Evolutionary conservation across 768 basidiomycete genomes (phyloP).

Genomic region (Termitomyces sp.): DNA sequence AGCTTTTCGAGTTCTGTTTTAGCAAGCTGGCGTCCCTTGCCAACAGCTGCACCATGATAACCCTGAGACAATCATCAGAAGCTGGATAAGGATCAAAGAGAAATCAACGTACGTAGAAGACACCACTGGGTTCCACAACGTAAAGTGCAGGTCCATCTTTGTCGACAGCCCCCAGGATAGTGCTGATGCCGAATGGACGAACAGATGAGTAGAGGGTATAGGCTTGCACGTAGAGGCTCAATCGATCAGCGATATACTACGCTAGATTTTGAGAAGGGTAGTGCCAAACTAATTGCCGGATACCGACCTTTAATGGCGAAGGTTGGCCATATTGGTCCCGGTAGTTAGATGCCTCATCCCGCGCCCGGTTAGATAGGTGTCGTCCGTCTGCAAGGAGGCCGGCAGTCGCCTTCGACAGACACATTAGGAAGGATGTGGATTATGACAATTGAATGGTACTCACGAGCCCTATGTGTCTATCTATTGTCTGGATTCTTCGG

Average conservation of each 20-base stretch:
- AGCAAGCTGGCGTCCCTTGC: slow-evolving; percentile 96
- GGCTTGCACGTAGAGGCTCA: slow-evolving; percentile 88
- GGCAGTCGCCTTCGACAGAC: slow-evolving; percentile 72
- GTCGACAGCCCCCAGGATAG: slow-evolving; percentile 88
- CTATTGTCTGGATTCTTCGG: slow-evolving; percentile 89
- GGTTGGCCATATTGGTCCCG: slow-evolving; percentile 72
- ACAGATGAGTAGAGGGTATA: slow-evolving; percentile 99
- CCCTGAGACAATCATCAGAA: slow-evolving; percentile 48
- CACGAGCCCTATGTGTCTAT: slow-evolving; percentile 92
- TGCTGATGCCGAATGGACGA: slow-evolving; percentile 93
- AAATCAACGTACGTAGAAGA: slow-evolving; percentile 66
- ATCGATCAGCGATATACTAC: slow-evolving; percentile 57
- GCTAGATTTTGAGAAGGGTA: not conserved
- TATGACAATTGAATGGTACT: slow-evolving; percentile 14
- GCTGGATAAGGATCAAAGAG: not conserved
- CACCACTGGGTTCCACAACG: slow-evolving; percentile 93
- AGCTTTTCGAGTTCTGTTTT: slow-evolving; percentile 99
- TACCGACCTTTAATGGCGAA: slow-evolving; percentile 70
- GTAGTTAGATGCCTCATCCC: slow-evolving; percentile 77
- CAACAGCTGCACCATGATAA: slow-evolving; percentile 94
- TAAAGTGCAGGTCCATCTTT: slow-evolving; percentile 83
- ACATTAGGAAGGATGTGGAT: not conserved
- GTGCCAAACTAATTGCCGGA: not conserved
- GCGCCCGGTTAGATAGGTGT: slow-evolving; percentile 78
- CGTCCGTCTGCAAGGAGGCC: slow-evolving; percentile 93